These are phyloP conservation scores for Plasmodium cynomolgi DNA, from an alignment of 169 alveolate genomes.

Conservation along the genomic window DNA sequence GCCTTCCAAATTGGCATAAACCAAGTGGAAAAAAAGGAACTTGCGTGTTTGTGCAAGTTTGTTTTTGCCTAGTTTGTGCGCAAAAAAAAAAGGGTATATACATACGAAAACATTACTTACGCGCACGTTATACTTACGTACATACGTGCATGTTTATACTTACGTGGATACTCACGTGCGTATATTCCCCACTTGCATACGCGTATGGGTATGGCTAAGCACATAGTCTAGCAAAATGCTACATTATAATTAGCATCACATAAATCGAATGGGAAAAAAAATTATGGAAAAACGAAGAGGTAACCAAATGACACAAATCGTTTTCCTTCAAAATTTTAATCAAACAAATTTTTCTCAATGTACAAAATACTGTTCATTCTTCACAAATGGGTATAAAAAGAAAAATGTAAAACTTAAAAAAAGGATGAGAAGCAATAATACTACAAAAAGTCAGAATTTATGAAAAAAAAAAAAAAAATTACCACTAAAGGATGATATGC, in stretches of 20 bases:
- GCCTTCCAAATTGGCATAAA: not conserved
- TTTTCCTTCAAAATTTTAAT: not conserved
- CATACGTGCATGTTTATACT: not conserved
- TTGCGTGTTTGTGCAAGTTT: not conserved
- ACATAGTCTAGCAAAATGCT: conserved; percentile 1
- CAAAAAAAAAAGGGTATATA: not conserved
- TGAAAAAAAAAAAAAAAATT: not conserved
- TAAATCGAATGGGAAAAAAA: not conserved
- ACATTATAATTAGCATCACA: conserved; percentile 1
- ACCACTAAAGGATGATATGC: not conserved
- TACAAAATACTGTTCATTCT: not conserved
- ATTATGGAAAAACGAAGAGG: not conserved
- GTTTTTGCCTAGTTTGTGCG: not conserved
- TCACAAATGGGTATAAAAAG: not conserved
- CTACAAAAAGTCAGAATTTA: not conserved
- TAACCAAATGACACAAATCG: not conserved
- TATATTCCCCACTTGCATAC: not conserved
- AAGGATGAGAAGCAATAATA: not conserved
- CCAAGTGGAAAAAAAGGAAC: not conserved
- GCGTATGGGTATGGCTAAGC: not conserved
- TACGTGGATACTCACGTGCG: not conserved
- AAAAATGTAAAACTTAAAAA: not conserved
- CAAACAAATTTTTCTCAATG: not conserved
- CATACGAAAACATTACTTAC: not conserved
- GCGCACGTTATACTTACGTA: not conserved